Evolutionary conservation across 75 land plant species (phyloP).

Genomic region (Pinus albicaulis): DNA sequence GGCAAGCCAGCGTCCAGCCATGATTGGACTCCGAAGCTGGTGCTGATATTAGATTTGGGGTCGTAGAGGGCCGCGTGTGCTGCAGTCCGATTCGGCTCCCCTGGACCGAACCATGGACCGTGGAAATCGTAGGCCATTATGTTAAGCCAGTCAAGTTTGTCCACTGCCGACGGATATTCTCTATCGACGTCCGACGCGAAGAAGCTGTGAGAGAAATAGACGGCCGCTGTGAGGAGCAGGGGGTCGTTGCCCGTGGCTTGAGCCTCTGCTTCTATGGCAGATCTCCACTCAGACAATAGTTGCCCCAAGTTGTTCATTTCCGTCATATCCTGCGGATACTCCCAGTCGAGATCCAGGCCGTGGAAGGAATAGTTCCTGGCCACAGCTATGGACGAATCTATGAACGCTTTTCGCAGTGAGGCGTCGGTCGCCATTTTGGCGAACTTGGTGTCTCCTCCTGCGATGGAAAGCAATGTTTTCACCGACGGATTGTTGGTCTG

Average conservation of each 20-base stretch:
- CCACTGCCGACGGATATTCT: conserved; percentile 31
- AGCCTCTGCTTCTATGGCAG: conserved; percentile 11
- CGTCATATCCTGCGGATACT: conserved; percentile 6
- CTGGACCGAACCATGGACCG: conserved; percentile 56
- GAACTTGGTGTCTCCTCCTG: conserved; percentile 40
- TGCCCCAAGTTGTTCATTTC: conserved; percentile 21
- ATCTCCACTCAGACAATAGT: conserved; percentile 32
- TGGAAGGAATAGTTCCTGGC: conserved; percentile 55
- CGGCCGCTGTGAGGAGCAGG: conserved; percentile 37
- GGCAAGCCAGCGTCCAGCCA: conserved; percentile 61
- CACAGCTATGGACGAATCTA: conserved; percentile 30
- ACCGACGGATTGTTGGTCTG: conserved; percentile 29
- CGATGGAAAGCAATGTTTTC: conserved; percentile 64
- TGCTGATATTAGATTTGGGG: conserved; percentile 23
- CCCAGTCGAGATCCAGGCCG: conserved; percentile 85
- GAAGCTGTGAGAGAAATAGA: conserved; percentile 7
- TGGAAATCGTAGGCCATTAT: conserved; percentile 60
- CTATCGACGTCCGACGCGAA: neutral
- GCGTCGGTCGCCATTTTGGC: conserved; percentile 31
- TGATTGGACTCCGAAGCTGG: conserved; percentile 42
- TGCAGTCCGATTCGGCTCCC: conserved; percentile 46
- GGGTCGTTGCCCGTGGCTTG: neutral
- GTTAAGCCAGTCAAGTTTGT: conserved; percentile 46
- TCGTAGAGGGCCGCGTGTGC: conserved; percentile 50
- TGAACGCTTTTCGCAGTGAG: conserved; percentile 24